A percentile compares a stretch with the other conserved stretches of the same genome.
phyloP scores from a whole-genome alignment of 345 rosid species.

The Ricinus communis region DNA sequence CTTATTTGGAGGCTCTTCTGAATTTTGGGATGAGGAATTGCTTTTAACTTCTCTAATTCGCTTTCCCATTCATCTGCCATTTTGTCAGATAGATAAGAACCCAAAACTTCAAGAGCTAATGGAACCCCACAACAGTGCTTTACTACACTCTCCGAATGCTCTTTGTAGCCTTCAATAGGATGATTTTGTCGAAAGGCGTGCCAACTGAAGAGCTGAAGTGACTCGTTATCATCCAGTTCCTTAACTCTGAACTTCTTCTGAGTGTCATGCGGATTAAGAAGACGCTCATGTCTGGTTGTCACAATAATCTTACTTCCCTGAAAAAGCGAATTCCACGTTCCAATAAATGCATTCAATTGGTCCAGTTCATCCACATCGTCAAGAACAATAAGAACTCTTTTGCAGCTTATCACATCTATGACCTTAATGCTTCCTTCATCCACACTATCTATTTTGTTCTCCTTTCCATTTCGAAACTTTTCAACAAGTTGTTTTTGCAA shows the following conservation, averaged over 20 bases:
- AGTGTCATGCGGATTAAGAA: not conserved
- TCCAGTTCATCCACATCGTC: constrained; percentile 15
- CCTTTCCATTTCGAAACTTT: constrained; percentile 4
- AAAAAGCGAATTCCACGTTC: not conserved
- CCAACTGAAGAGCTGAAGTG: constrained; percentile 24
- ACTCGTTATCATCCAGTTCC: constrained; percentile 11
- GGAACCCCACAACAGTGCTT: constrained; percentile 12
- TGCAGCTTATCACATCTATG: constrained; percentile 14
- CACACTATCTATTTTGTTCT: not conserved
- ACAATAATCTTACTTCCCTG: constrained; percentile 15
- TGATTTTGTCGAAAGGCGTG: constrained; percentile 18
- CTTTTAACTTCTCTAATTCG: constrained; percentile 16
- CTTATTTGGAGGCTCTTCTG: constrained; percentile 13
- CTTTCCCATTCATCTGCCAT: constrained; percentile 22
- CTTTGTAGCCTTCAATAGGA: constrained; percentile 10
- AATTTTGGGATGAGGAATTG: constrained; percentile 8
- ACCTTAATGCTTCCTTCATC: constrained; percentile 20
- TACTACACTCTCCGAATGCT: constrained; percentile 1
- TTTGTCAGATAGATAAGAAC: constrained; percentile 9
- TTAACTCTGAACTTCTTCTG: constrained; percentile 6
- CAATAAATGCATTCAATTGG: not conserved
- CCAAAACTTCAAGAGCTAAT: constrained; percentile 16
- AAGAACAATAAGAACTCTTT: constrained; percentile 14
- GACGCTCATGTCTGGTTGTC: constrained; percentile 7
- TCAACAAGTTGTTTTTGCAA: constrained; percentile 32